Evolutionary conservation across 1,284 basidiomycete species (phyloP).

Genomic region (Ustilago lituana): DNA sequence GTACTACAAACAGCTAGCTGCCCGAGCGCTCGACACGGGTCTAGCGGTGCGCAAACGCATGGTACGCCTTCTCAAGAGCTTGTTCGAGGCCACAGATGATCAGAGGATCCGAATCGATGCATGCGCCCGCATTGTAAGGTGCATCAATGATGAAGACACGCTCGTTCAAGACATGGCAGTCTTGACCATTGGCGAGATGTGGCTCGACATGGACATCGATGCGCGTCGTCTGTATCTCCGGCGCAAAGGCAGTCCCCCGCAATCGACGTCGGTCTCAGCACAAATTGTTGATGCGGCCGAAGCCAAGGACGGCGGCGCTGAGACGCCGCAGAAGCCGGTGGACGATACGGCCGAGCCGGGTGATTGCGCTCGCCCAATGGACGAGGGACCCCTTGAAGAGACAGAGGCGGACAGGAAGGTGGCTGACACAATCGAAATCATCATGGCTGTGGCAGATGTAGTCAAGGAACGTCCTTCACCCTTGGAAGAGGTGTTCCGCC

Average conservation of each 20-base stretch:
- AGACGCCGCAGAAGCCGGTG: background rate
- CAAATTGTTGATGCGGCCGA: conserved; percentile 5
- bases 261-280: conserved; percentile 1
- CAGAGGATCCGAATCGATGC: conserved; percentile 79
- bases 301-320: background rate
- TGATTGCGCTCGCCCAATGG: background rate
- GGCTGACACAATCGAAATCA: conserved; percentile 74
- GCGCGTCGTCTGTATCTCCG: conserved; percentile 22
- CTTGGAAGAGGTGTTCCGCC: conserved; percentile 83
- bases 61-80: conserved; percentile 86
- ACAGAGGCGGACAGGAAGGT: conserved; percentile 29
- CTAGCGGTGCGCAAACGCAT: conserved; percentile 91
- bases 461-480: conserved; percentile 84
- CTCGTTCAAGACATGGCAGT: conserved; percentile 85
- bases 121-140: conserved; percentile 80
- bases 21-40: conserved; percentile 90
- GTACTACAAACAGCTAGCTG: conserved; percentile 85
- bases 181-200: conserved; percentile 86
- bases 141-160: conserved; percentile 91
- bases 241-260: conserved; percentile 22
- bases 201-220: conserved; percentile 72
- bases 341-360: background rate
- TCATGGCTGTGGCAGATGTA: conserved; percentile 83
- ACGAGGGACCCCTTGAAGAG: conserved; percentile 10
- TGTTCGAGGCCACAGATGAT: conserved; percentile 76